Base-by-base conservation (phyloP, 257 asterid genomes). In the Solanum chiquidenum region DNA sequence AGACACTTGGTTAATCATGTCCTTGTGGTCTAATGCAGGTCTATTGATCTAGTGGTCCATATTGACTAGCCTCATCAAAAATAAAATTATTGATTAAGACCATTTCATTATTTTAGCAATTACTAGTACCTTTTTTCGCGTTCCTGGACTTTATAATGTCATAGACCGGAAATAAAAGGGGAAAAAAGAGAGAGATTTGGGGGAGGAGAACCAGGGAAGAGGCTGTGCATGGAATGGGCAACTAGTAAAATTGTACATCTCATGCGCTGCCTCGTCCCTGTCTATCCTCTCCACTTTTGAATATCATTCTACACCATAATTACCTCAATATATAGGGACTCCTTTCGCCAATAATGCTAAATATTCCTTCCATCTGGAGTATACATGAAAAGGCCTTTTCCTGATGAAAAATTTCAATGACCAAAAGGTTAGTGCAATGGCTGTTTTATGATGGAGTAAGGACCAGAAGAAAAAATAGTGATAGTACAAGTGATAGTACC, bases 231-330 rank as follows among this genome's bases (percentile, higher is more conserved):
- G 96, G 91, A 89, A 94, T 90, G 94, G 91, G 87, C 89, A 86
- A 76, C 6, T 10, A n/a, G 89, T 85, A 85, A 42, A 91, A 52
- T 35, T 27, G 75, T 37, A 92, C 93, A 73, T 92, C 84, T 83
- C 97, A 88, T 94, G 98, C 98, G 92, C 97, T 83, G 89, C 29
- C 97, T 94, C 98, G 89, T 90, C 96, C 95, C 95, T 89, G 95
- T 91, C 95, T 94, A 91, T 87, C 91, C 85, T 64, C 16, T n/a
- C 72, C 72, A 11, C 33, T 12, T 64, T 64, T 64, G 18, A 64
- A 10, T 42, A 42, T 10, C 27, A 31, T 23, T 23, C 46, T 55
- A 29, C 60, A 58, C 33, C 14, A 11, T 13, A 58, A 12, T 76
- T 40, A 76, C 83, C 58, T 75, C 55, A 75, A 23, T 11, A 42